Evolutionary conservation across 345 rosid species (phyloP), one percentile per base, ranked within the genome.

Genomic region (Odontarrhena argentea): DNA sequence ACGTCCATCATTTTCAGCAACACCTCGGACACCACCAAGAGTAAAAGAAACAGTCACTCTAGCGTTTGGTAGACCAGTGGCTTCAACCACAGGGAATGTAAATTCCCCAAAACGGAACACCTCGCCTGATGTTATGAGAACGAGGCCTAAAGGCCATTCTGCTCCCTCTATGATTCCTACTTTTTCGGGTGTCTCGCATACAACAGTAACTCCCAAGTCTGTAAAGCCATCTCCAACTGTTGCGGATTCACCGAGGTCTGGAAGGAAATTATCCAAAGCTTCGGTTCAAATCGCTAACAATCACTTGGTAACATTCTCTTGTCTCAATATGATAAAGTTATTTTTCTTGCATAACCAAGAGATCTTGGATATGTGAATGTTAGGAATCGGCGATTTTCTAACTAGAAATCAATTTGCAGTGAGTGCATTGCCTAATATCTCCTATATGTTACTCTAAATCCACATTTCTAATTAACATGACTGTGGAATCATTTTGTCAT

Each of bases 21-120:
- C 63, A 59, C 77, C 77, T 59, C 65, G 8, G 30, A 71, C 70
- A 56, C 76, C 76, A 3, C 72, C 77, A 53, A 58, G 55, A 52
- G 8, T n/a, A 35, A 59, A 67, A 73, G 76, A 65, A 73, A 14
- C 60, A 57, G 67, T 60, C 42, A 43, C 77, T 55, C 65, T 71
- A 64, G 70, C 76, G 38, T 71, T 71, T 1, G 76, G 76, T 41
- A 35, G 70, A 56, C 76, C 76, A 48, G 70, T 71, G 76, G 60
- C 4, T 52, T 32, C 36, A 32, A 53, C 62, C 38, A 43, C 65
- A 28, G 47, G 41, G 18, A 47, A 55, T 55, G 69, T 55, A 12
- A 48, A 44, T 22, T 51, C 67, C 0, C 68, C 77, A 8, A 66
- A 52, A 66, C 56, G 67, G 6, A 73, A 67, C 59, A 59, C 68